Percentiles rank a stretch among this genome's conserved stretches.
Evolutionary conservation across 78 protist genomes (phyloP).

Genomic region (Planoprotostelium fungivorum): DNA sequence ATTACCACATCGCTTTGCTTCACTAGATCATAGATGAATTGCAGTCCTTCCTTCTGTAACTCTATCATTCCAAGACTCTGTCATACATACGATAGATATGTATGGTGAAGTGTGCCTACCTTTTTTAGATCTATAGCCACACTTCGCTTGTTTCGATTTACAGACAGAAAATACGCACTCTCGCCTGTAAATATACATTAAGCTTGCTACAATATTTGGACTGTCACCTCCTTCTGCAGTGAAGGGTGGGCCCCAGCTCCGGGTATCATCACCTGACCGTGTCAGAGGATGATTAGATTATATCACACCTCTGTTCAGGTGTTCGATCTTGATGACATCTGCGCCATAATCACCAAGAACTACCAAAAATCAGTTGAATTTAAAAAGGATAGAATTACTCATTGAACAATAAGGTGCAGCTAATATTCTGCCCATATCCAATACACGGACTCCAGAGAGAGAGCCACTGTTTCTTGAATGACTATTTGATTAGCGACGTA

Average conservation of each 20-base stretch:
- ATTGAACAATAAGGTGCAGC: background rate
- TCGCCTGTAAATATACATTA: background rate
- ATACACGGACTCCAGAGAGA: background rate
- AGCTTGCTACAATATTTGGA: too few relatives aligned
- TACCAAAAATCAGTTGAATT: background rate
- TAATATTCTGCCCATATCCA: background rate
- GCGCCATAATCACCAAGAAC: conserved; percentile 5
- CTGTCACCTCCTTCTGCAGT: background rate
- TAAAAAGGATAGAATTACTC: background rate
- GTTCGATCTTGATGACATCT: conserved; percentile 6
- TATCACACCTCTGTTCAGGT: background rate
- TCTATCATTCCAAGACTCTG: background rate
- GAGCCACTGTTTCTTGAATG: background rate
- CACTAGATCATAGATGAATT: background rate
- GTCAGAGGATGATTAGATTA: background rate
- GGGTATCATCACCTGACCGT: conserved; percentile 8
- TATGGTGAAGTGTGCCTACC: background rate
- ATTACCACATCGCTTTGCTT: conserved; percentile 1
- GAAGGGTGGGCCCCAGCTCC: conserved; percentile 15
- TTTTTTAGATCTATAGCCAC: background rate
- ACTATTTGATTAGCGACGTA: too few relatives aligned
- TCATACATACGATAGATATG: too few relatives aligned
- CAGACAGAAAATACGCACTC: background rate
- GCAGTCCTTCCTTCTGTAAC: background rate
- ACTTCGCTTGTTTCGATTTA: conserved; percentile 5